Conservation (phyloP, 106 monocot genomes). For the Cymbidium sinense region DNA sequence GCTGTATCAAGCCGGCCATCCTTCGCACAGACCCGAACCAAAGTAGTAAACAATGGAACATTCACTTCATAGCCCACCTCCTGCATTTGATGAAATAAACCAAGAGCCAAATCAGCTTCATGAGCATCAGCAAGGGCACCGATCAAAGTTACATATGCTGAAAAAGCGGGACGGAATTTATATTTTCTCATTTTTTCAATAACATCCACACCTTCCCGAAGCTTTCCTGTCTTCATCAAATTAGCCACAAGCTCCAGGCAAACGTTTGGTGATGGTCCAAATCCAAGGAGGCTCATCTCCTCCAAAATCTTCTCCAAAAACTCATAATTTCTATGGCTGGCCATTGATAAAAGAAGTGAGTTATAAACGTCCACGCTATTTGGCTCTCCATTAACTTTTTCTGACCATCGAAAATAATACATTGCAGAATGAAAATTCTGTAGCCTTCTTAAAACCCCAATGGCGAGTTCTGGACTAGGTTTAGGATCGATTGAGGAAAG, state of each 20-base stretch:
- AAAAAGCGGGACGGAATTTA: constrained; percentile 90
- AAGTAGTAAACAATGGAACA: constrained; percentile 80
- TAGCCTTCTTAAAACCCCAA: constrained; percentile 39
- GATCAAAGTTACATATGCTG: constrained; percentile 77
- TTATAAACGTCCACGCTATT: constrained; percentile 61
- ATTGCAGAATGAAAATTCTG: constrained; percentile 37
- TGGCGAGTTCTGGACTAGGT: constrained; percentile 33
- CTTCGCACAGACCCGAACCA: constrained; percentile 70
- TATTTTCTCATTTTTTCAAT: constrained; percentile 58
- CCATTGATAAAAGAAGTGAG: constrained; percentile 52
- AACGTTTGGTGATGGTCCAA: constrained; percentile 37
- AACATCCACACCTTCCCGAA: constrained; percentile 46
- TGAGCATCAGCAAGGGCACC: constrained; percentile 71
- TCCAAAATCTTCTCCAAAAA: constrained; percentile 58
- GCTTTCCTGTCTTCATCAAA: constrained; percentile 40
- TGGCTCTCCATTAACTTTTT: constrained; percentile 28
- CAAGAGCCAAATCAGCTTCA: constrained; percentile 66
- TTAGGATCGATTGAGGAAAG: constrained; percentile 28
- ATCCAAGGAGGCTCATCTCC: constrained; percentile 83
- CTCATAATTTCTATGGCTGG: constrained; percentile 30
- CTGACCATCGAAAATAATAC: constrained; percentile 67
- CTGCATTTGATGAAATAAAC: constrained; percentile 88
- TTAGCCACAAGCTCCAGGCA: constrained; percentile 55
- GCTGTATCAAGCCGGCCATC: constrained; percentile 72
- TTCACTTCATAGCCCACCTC: constrained; percentile 91